Base-by-base conservation (phyloP, 371 early-diverging fungal genomes). In the Mortierella sp. region DNA sequence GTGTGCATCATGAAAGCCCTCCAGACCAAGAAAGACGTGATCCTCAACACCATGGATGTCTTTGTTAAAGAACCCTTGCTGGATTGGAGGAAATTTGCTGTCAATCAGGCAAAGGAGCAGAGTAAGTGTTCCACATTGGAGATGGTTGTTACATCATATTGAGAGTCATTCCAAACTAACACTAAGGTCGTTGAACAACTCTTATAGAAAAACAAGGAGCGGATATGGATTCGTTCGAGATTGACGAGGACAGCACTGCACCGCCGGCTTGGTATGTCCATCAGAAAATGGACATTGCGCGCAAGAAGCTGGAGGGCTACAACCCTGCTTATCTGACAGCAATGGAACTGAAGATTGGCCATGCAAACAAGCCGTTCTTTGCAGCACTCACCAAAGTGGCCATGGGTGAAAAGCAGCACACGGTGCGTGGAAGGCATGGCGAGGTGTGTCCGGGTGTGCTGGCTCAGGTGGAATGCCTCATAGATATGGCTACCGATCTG, bases 11-110 rank as follows among this genome's bases (percentile, higher is more conserved):
- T 99, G 48, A 71, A 85, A 2, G 87, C 98, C 0, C 78, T 99
- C 53, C 86, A 93, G 19, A 72, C 81, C 24, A 93, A 97, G 80
- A 90, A 89, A 34, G 93, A 94, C 30, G 84, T 93, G 9, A 87
- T 99, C 12, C 81, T 93, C 56, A 90, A 93, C 46, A 95, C 99
- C 2, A 89, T 99, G 50, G 95, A 98, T 62, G 93, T 97, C 2
- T 95, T 99, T 80, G 80, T 96, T 2, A 94, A 98, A 78, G 99
- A 99, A 76, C 99, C 99, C 23, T 83, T 96, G 28, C 86, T 91
- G 54, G 96, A 97, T 58, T 96, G 95, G 95, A 83, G 85, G 80
- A 91, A 89, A 63, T 81, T 79, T 58, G 93, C 94, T 0, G 63
- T 84, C n/a, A 84, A 79, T 24, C 85, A 88, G 38, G 85, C 73